These are phyloP conservation scores for Clonostachys solani DNA, from an alignment of 2,329 filamentous ascomycete genomes.

Conservation along the genomic window DNA sequence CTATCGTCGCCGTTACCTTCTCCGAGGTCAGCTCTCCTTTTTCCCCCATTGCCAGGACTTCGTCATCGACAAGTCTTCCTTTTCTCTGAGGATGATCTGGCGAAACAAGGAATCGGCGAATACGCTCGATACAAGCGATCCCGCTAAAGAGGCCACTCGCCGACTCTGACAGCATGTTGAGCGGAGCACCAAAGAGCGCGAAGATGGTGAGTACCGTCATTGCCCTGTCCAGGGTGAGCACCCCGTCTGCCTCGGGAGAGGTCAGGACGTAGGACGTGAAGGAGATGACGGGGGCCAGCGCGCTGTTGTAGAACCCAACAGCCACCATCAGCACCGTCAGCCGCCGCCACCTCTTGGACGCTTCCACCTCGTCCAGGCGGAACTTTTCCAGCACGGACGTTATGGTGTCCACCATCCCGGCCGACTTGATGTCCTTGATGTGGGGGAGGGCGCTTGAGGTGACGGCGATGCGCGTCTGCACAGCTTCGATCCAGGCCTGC, in stretches of 20 bases:
- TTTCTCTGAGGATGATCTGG: background rate
- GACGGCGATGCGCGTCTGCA: constrained; percentile 16
- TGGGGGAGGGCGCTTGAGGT: constrained; percentile 17
- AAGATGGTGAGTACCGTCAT: constrained; percentile 10
- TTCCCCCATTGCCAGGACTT: too few species aligned
- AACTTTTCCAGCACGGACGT: constrained; percentile 7
- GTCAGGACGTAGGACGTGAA: background rate
- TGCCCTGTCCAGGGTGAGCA: background rate
- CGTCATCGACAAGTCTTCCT: background rate
- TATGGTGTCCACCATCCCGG: constrained; percentile 12
- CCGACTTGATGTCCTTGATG: constrained; percentile 27
- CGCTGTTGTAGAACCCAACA: constrained; percentile 5
- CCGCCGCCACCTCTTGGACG: constrained; percentile 11
- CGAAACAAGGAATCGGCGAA: constrained; percentile 8
- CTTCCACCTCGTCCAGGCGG: constrained; percentile 8
- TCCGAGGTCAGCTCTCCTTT: too few species aligned
- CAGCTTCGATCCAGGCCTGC: constrained; percentile 17
- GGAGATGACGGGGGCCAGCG: constrained; percentile 2
- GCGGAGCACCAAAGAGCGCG: constrained; percentile 8
- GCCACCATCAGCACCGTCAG: constrained; percentile 11
- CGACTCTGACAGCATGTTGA: constrained; percentile 9
- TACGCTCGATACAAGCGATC: constrained; percentile 13
- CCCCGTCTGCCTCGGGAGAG: constrained; percentile 1
- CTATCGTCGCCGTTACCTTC: too few species aligned
- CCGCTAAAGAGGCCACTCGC: constrained; percentile 12